Base-by-base conservation (phyloP, 148 eudicot species). In the Cornus controversa region DNA sequence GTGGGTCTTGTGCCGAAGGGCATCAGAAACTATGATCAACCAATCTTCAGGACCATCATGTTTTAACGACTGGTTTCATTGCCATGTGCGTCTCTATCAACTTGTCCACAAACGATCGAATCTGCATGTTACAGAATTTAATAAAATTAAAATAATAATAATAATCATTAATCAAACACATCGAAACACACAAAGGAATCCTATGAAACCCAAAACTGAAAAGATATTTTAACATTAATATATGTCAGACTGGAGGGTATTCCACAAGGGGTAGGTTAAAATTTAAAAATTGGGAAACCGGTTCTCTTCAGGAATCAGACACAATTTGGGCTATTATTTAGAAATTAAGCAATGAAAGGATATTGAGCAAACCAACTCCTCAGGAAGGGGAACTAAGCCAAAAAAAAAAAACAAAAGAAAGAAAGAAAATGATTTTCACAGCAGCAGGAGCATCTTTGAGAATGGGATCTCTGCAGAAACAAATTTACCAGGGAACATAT, bases 101-200 rank as follows among this genome's bases (percentile, higher is more conserved):
- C 85, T 79, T 88, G 90, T 93, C 99, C 82, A 96, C 99, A 82
- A 93, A 96, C 47, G 92, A 97, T 78, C 99, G 95, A 78, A 96
- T 93, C 99, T 96, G 94, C 79, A 75, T 76, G 70, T n/a, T n/a
- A n/a, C n/a, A 75, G 36, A 77, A 79, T 73, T 60, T 20, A 6
- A 60, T n/a, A n/a, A n/a, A 60, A 60, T 18, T 18, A 50, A 11
- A 50, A 60, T 22, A 54, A 54, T 14, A 54, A 60, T 2, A 16
- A 18, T 18, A 20, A 60, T 3, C 3, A 60, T 22, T 60, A 54
- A 54, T 31, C 69, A 26, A 76, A 37, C 47, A 1, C 24, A 34
- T 22, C 34, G 10, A 57, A 28, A 31, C 80, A 26, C 20, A 70
- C 77, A 37, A 75, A 36, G 10, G 18, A 53, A 34, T 67, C 31